phyloP scores from a whole-genome alignment of 2,329 filamentous ascomycete species.

The Cladosporium sp. region DNA sequence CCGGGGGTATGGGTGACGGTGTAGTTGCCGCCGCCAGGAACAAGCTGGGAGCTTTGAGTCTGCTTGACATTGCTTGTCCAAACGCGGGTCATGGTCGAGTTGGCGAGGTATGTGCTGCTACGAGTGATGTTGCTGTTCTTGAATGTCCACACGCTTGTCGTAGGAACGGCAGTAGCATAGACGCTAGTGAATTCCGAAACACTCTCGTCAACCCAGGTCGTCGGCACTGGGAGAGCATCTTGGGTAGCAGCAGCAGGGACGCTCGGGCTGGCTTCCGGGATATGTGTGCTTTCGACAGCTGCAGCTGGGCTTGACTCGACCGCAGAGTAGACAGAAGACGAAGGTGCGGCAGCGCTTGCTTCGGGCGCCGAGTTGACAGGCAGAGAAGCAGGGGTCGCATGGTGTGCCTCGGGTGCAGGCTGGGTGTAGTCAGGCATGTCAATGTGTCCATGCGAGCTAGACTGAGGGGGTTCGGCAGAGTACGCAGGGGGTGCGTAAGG shows the following conservation, averaged over 20 bases:
- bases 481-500: neutral
- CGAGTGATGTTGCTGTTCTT: conserved; percentile 11
- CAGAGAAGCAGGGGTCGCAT: neutral
- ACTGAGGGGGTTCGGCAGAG: neutral
- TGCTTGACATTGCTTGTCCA: neutral
- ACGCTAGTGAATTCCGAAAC: conserved; percentile 7
- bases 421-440: neutral
- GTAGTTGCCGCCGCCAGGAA: neutral
- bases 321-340: neutral
- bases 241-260: neutral
- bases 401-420: neutral
- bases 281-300: too few species aligned
- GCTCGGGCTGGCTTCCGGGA: neutral
- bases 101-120: conserved; percentile 4
- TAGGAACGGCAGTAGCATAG: conserved; percentile 1
- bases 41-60: neutral
- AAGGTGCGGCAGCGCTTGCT: neutral
- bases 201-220: conserved; percentile 1
- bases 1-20: neutral
- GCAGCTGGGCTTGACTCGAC: neutral
- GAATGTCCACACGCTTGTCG: conserved; percentile 1
- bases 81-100: conserved; percentile 6
- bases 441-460: neutral
- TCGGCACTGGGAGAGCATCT: neutral
- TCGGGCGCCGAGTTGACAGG: neutral